A percentile compares a stretch with the other conserved stretches of the same genome.
Evolutionary conservation across 2,329 filamentous ascomycete species (phyloP).

Genomic region (Cladosporium cucumerinum): DNA sequence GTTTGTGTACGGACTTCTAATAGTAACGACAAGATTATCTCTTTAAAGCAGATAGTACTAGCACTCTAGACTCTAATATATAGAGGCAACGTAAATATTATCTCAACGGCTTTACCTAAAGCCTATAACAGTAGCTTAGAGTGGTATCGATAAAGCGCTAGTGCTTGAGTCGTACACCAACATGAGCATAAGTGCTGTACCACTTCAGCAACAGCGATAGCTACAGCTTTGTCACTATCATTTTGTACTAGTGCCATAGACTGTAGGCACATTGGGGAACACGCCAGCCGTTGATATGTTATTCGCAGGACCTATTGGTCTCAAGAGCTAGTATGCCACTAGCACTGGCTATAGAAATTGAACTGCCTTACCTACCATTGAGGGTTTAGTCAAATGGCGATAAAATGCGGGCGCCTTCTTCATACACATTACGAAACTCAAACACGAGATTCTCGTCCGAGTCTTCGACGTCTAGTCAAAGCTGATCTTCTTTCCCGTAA

Average conservation of each 20-base stretch:
- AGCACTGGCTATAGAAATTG: neutral
- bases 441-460: neutral
- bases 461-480: slow-evolving; percentile 49
- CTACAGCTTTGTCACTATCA: neutral
- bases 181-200: no score
- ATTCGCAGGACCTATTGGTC: neutral
- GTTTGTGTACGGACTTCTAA: no score
- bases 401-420: neutral
- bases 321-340: neutral
- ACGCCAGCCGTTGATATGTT: neutral
- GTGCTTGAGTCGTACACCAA: no score
- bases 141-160: no score
- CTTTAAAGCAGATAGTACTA: no score
- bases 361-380: neutral
- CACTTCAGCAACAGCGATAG: neutral
- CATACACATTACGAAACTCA: neutral
- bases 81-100: no score
- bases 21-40: no score
- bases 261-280: neutral
- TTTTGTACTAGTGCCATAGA: neutral
- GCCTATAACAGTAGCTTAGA: no score
- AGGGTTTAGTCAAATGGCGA: neutral
- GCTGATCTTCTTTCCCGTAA: slow-evolving; percentile 59
- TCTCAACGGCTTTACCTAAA: no score
- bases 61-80: no score